A percentile compares a stretch with the other conserved stretches of the same genome.
Conservation (phyloP, 257 asterid species). For the Penstemon newberryi region DNA sequence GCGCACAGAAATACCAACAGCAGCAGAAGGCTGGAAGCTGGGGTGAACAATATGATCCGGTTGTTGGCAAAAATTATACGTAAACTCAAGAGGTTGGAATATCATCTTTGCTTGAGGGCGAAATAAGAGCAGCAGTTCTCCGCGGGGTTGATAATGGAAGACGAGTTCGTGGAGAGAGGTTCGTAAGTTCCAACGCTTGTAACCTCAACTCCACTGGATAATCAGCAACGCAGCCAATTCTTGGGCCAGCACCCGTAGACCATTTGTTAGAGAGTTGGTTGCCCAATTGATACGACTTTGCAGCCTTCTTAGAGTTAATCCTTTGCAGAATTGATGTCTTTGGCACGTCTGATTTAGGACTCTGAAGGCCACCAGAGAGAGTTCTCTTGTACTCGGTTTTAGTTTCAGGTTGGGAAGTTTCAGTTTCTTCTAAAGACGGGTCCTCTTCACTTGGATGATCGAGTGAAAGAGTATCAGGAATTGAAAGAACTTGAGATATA, state of each 20-base stretch:
- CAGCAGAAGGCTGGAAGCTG: not conserved
- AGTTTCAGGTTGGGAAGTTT: conserved; percentile 37
- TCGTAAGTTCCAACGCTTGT: conserved; percentile 83
- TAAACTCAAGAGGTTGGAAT: conserved; percentile 7
- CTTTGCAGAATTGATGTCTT: conserved; percentile 60
- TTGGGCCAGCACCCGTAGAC: conserved; percentile 93
- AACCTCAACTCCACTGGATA: conserved; percentile 77
- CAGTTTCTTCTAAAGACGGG: conserved; percentile 25
- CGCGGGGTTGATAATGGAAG: conserved; percentile 39
- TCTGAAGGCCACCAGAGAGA: conserved; percentile 84
- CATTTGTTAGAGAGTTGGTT: conserved; percentile 67
- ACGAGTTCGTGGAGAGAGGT: conserved; percentile 66
- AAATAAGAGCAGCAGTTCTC: conserved; percentile 31
- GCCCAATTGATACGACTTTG: conserved; percentile 74
- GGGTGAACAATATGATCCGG: not conserved
- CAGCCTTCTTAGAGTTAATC: conserved; percentile 75
- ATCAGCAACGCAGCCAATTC: conserved; percentile 90
- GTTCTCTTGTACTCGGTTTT: conserved; percentile 56
- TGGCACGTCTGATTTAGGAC: conserved; percentile 80
- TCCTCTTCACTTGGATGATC: conserved; percentile 37
- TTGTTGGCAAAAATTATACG: not conserved
- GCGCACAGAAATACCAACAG: not conserved
- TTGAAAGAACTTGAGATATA: conserved; percentile 32
- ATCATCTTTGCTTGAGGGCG: conserved; percentile 35
- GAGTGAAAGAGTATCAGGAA: conserved; percentile 35